Evolutionary conservation across 2,329 filamentous ascomycete species (phyloP).

Genomic region (Microdochium trichocladiopsis): DNA sequence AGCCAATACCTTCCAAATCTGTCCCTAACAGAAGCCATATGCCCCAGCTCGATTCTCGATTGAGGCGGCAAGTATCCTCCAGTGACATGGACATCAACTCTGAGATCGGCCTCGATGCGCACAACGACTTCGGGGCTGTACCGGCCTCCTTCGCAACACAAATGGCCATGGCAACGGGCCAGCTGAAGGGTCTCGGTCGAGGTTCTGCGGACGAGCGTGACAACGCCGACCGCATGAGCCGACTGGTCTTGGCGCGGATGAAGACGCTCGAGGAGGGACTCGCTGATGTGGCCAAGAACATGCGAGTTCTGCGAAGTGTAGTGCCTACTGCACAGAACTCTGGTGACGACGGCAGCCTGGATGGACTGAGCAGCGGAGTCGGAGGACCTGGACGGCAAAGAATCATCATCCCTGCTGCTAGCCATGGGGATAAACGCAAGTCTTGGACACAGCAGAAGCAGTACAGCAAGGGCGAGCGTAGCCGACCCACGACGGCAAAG

Average conservation of each 20-base stretch:
- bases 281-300: constrained; percentile 75
- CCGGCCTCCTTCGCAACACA: constrained; percentile 77
- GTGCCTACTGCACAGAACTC: constrained; percentile 45
- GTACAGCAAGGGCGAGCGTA: not conserved
- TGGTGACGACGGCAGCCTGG: constrained; percentile 31
- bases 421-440: constrained; percentile 14
- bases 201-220: constrained; percentile 20
- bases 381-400: constrained; percentile 1
- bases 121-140: constrained; percentile 55
- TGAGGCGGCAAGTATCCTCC: constrained; percentile 46
- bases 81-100: constrained; percentile 69
- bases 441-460: not conserved
- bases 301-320: constrained; percentile 53
- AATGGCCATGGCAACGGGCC: constrained; percentile 65
- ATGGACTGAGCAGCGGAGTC: constrained; percentile 4
- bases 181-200: constrained; percentile 36
- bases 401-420: constrained; percentile 11
- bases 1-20: constrained; percentile 51
- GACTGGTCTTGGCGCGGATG: constrained; percentile 83
- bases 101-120: constrained; percentile 56
- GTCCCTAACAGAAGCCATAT: constrained; percentile 33
- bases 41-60: not conserved
- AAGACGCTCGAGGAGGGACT: constrained; percentile 90
- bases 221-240: constrained; percentile 63
- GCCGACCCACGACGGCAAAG: not conserved